Percentiles rank a stretch among this genome's conserved stretches.
phyloP scores from a whole-genome alignment of 805 yeast genomes.

The Nematodospora valgi region DNA sequence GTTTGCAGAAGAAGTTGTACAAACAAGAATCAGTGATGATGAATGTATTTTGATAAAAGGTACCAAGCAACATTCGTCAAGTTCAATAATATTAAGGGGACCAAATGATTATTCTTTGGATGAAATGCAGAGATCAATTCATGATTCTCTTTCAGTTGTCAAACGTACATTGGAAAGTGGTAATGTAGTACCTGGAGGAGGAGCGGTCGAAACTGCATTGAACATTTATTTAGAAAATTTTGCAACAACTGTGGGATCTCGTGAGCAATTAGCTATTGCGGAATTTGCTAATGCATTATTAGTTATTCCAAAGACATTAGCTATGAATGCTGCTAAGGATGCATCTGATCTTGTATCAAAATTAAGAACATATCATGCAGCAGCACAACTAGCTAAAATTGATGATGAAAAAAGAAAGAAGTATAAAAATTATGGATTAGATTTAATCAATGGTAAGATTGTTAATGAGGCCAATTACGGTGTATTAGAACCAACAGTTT shows the following conservation, averaged over 20 bases:
- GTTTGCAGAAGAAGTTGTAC: conserved; percentile 84
- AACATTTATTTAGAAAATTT: conserved; percentile 93
- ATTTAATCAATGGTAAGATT: conserved; percentile 85
- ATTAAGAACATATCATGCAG: conserved; percentile 93
- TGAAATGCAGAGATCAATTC: conserved; percentile 97
- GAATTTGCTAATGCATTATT: conserved; percentile 91
- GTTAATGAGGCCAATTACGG: conserved; percentile 83
- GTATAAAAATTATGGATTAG: conserved; percentile 90
- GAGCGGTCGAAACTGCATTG: conserved; percentile 96
- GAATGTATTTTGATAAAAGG: conserved; percentile 93
- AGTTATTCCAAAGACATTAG: conserved; percentile 92
- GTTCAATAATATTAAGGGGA: conserved; percentile 92
- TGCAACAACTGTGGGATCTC: conserved; percentile 95
- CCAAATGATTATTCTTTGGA: conserved; percentile 93
- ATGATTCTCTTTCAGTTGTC: conserved; percentile 90
- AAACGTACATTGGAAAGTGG: conserved; percentile 96
- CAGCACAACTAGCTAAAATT: conserved; percentile 80
- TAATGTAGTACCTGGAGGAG: conserved; percentile 96
- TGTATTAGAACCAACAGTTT: conserved; percentile 91
- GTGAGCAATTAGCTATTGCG: conserved; percentile 97
- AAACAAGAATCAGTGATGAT: conserved; percentile 89
- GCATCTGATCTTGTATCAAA: conserved; percentile 92
- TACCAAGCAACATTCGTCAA: conserved; percentile 84
- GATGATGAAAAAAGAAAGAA: conserved; percentile 82
- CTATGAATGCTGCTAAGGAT: conserved; percentile 97